Evolutionary conservation across 2,329 filamentous ascomycete genomes (phyloP), one percentile per base, ranked within the genome.

Genomic region (Fusarium sulawesiense): DNA sequence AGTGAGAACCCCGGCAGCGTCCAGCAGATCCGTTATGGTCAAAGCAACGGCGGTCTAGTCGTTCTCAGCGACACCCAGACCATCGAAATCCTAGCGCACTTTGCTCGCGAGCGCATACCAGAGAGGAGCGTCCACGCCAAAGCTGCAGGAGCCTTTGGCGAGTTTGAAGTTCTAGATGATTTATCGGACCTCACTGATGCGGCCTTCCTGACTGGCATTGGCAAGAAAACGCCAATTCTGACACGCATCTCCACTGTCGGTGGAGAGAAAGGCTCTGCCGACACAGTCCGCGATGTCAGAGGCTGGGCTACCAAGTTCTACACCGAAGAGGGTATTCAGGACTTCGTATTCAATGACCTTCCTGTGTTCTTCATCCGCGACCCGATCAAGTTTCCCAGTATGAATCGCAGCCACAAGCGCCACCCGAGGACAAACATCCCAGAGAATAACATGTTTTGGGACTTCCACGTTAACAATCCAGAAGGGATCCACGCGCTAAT

Each of bases 251-350:
- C 64, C 0, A 67, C 64, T 3, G 91, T 93, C 8, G 87, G 88
- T 18, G 89, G 89, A 3, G 88, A 86, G 46, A 83, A 87, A 9
- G 90, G 90, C 8, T 90, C 88, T 59, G 84, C 87, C 7, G 90
- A 92, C 66, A 88, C 88, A 0, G 88, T 87, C 4, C 85, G 90
- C 20, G 90, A 92, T 79, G 88, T 91, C 0, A 88, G 90, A 59
- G 90, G 90, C 0, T 92, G 75, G 88, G 89, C 18, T 0, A 72
- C 71, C 7, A 77, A 77, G 56, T 69, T 77, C 16, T 74, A 75
- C 27, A 77, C 75, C 0, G 71, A 76, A 29, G 75, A 77, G 1
- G 75, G 75, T 4, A 62, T 75, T 13, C 73, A 75, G 29, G 75
- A 77, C n/a, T 75, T 76, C 60, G 75, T 77, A 2, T 76, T 71